Evolutionary conservation across 768 basidiomycete genomes (phyloP), one percentile per base, ranked within the genome.

Genomic region (Strobilomyces confusus): DNA sequence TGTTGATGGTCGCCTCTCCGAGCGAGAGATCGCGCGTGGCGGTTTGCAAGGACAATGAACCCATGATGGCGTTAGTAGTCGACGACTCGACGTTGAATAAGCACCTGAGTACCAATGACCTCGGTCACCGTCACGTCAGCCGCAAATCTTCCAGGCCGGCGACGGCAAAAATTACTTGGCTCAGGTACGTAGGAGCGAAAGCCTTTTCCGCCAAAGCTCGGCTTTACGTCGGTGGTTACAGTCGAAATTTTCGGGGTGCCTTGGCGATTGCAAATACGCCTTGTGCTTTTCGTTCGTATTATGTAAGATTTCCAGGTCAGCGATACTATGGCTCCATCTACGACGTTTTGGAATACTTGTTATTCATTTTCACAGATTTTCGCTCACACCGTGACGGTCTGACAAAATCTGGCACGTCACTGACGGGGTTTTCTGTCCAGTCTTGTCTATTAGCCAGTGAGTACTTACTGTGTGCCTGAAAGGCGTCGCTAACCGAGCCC

Each of bases 41-140:
- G n/a, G 49, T 46, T 32, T 48, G 54, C 22, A 57, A 20, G 32
- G 54, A 44, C 23, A 60, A 3, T 3, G 52, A 38, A 19, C 3
- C 25, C 55, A 58, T 57, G 19, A 58, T 57, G 19, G 9, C 9
- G n/a, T 40, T 32, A 9, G 20, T 26, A n/a, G n/a, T n/a, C n/a
- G n/a, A n/a, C n/a, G n/a, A n/a, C n/a, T 1, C n/a, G 26, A 32
- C 9, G 13, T 15, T 26, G 30, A 29, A 34, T 37, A 14, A 23
- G 6, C 14, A 29, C 26, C 14, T n/a, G 13, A 8, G 9, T 47
- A 37, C 34, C 29, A 29, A 29, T 23, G 55, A 56, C 53, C 41
- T 55, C 46, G 25, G 56, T 49, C 47, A 45, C 44, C 55, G 15
- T 48, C 57, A 58, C 50, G 56, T 42, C 40, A 56, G 20, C 19